These are phyloP conservation scores for Angomonas deanei DNA, from an alignment of 208 protist genomes.

Conservation along the genomic window DNA sequence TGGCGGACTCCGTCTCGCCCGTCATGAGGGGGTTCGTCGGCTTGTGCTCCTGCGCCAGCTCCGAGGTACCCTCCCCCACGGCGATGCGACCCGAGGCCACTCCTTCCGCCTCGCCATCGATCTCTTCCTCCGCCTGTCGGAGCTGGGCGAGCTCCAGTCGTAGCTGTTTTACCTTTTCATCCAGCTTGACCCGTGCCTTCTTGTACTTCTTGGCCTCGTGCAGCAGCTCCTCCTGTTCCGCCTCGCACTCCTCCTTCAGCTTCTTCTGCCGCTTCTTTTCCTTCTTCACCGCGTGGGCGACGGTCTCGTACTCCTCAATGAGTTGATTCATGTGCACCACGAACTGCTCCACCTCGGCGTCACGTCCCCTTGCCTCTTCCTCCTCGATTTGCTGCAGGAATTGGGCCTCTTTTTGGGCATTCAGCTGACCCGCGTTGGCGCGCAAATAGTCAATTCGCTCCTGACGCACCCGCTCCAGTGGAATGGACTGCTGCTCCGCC, in stretches of 20 bases:
- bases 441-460: constrained; percentile 20
- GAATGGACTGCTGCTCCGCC: constrained; percentile 29
- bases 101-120: constrained; percentile 18
- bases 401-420: constrained; percentile 38
- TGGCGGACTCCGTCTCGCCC: constrained; percentile 32
- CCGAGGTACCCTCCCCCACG: background rate
- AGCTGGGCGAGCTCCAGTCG: constrained; percentile 21
- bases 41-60: constrained; percentile 12
- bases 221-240: constrained; percentile 39
- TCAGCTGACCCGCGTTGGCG: constrained; percentile 21
- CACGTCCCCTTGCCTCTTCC: constrained; percentile 26
- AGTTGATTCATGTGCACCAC: constrained; percentile 71
- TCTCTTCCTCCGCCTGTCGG: constrained; percentile 14
- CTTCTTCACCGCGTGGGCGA: constrained; percentile 46
- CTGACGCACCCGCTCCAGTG: constrained; percentile 25
- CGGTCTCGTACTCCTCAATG: constrained; percentile 79
- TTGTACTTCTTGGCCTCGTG: constrained; percentile 81
- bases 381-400: constrained; percentile 14
- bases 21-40: background rate
- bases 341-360: constrained; percentile 51
- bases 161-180: constrained; percentile 38
- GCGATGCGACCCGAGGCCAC: background rate
- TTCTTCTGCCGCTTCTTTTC: constrained; percentile 76
- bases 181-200: constrained; percentile 63
- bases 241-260: constrained; percentile 45